Percentiles rank a stretch among this genome's conserved stretches.
These are phyloP conservation scores for Gaeumannomyces sp. DNA, from an alignment of 2,329 filamentous ascomycete genomes.

Conservation along the genomic window DNA sequence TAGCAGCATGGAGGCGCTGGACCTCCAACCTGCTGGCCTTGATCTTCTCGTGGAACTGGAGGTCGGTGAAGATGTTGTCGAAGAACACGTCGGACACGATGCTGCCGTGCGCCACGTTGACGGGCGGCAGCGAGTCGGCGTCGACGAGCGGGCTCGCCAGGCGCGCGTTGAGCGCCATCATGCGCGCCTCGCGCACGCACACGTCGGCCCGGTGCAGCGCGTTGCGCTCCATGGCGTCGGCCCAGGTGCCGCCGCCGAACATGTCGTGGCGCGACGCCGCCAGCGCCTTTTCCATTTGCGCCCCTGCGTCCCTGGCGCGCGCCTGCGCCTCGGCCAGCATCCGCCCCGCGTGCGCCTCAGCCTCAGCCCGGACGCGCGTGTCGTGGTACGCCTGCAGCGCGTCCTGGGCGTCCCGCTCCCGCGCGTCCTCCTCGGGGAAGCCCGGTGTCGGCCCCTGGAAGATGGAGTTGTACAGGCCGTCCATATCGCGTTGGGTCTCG, in stretches of 20 bases:
- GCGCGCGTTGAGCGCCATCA: constrained; percentile 33
- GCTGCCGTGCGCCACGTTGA: constrained; percentile 38
- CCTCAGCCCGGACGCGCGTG: constrained; percentile 28
- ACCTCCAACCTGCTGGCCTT: constrained; percentile 34
- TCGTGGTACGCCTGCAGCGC: constrained; percentile 32
- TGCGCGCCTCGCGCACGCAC: constrained; percentile 32
- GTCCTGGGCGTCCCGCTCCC: constrained; percentile 31
- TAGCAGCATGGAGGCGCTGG: constrained; percentile 25
- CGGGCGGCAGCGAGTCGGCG: constrained; percentile 31
- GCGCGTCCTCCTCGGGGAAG: constrained; percentile 46
- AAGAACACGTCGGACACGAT: constrained; percentile 48
- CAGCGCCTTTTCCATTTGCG: constrained; percentile 36
- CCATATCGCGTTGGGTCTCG: constrained; percentile 39
- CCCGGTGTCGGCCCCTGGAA: constrained; percentile 47
- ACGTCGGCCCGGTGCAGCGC: constrained; percentile 42
- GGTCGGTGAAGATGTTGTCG: constrained; percentile 47
- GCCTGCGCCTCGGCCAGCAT: constrained; percentile 33
- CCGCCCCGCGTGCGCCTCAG: constrained; percentile 33
- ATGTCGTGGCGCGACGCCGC: constrained; percentile 38
- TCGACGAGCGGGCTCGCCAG: constrained; percentile 27
- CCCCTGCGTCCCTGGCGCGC: constrained; percentile 28
- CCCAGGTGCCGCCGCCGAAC: constrained; percentile 41
- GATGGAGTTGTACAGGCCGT: constrained; percentile 45
- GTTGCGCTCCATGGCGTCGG: constrained; percentile 48
- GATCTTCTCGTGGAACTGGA: constrained; percentile 46